phyloP scores from a whole-genome alignment of 140 eudicot genomes.

The Erigeron philadelphicus region DNA sequence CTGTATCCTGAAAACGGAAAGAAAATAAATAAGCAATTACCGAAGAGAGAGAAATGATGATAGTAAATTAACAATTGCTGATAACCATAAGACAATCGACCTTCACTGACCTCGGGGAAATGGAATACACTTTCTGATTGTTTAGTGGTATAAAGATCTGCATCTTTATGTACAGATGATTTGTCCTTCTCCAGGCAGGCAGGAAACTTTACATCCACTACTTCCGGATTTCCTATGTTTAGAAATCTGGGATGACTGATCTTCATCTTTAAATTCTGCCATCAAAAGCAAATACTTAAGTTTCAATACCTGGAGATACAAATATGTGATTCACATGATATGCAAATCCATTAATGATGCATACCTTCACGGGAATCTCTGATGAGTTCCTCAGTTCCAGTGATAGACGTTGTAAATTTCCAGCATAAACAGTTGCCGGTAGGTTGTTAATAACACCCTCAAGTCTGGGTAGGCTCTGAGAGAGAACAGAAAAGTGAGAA shows the following conservation, averaged over 20 bases:
- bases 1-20: slow-evolving; percentile 40
- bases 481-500: slow-evolving; percentile 19
- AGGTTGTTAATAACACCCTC: slow-evolving; percentile 62
- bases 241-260: slow-evolving; percentile 79
- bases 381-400: slow-evolving; percentile 75
- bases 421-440: slow-evolving; percentile 67
- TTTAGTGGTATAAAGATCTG: slow-evolving; percentile 28
- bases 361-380: slow-evolving; percentile 72
- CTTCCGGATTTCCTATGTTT: slow-evolving; percentile 51
- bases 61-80: not conserved
- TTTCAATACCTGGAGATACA: slow-evolving; percentile 1
- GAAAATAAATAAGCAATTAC: not conserved
- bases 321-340: slow-evolving; percentile 13
- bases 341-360: slow-evolving; percentile 7
- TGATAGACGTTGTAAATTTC: slow-evolving; percentile 61
- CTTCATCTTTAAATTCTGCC: slow-evolving; percentile 88
- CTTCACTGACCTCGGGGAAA: slow-evolving; percentile 69
- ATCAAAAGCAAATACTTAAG: slow-evolving; percentile 18
- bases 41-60: not conserved
- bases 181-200: slow-evolving; percentile 46
- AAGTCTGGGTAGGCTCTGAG: slow-evolving; percentile 75
- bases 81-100: slow-evolving; percentile 9
- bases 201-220: slow-evolving; percentile 51
- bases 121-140: slow-evolving; percentile 39
- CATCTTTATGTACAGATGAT: slow-evolving; percentile 29